phyloP scores from a whole-genome alignment of 352 stramenopile genomes.

The Aphanomyces invadans region DNA sequence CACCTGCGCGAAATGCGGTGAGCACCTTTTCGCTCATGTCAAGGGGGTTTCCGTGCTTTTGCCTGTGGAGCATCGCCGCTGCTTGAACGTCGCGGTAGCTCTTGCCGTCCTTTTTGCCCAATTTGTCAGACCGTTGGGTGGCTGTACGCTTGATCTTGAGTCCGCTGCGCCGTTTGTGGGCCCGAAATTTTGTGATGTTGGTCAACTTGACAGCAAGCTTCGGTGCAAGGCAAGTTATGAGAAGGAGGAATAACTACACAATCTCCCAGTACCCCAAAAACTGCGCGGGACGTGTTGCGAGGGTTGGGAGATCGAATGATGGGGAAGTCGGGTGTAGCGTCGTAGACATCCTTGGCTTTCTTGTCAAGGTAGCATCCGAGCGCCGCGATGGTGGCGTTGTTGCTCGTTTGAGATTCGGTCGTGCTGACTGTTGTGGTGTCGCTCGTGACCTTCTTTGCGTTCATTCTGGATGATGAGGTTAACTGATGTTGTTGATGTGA shows the following conservation, averaged over 20 bases:
- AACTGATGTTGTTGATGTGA: background rate
- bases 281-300: background rate
- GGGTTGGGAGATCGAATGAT: background rate
- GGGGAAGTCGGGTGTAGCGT: background rate
- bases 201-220: conserved; percentile 7
- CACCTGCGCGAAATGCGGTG: conserved; percentile 20
- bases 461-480: background rate
- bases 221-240: background rate
- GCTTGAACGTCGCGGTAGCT: background rate
- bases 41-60: conserved; percentile 17
- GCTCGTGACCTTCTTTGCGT: background rate
- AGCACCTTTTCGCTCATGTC: conserved; percentile 18
- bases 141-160: background rate
- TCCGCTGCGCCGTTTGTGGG: conserved; percentile 16
- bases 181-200: conserved; percentile 1
- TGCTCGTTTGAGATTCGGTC: background rate
- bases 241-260: too few relatives aligned
- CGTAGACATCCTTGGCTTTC: background rate
- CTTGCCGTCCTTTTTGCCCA: background rate
- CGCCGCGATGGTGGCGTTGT: background rate
- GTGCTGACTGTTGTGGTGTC: background rate
- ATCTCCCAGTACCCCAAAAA: conserved; percentile 7
- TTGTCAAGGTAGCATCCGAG: background rate
- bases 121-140: background rate
- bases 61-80: background rate